These are phyloP conservation scores for Friedmanniomyces simplex DNA, from an alignment of 495 filamentous ascomycete genomes.

Conservation along the genomic window DNA sequence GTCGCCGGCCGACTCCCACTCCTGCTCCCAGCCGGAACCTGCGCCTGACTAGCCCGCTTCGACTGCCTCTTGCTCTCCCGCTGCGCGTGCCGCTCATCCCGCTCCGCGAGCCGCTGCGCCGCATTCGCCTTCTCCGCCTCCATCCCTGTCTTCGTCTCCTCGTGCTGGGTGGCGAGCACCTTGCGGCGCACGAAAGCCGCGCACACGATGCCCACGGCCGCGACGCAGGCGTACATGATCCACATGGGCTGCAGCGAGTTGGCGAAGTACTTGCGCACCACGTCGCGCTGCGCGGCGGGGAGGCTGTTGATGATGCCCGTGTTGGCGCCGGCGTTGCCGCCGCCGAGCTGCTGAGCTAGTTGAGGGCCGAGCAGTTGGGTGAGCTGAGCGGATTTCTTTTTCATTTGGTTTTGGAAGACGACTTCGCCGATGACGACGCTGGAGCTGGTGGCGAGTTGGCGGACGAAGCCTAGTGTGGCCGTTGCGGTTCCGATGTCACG, in stretches of 20 bases:
- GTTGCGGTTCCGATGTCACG: constrained; percentile 69
- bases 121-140: constrained; percentile 29
- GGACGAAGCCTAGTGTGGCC: constrained; percentile 61
- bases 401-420: constrained; percentile 59
- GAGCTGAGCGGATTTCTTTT: constrained; percentile 20
- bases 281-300: constrained; percentile 24
- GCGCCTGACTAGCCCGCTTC: constrained; percentile 1
- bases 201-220: constrained; percentile 30
- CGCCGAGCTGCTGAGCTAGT: constrained; percentile 31
- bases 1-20: not conserved
- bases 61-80: constrained; percentile 10
- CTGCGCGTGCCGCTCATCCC: constrained; percentile 17
- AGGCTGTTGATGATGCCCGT: constrained; percentile 33
- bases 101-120: constrained; percentile 20
- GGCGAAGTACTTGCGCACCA: constrained; percentile 33
- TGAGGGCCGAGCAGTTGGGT: constrained; percentile 22
- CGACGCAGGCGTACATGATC: constrained; percentile 37
- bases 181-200: constrained; percentile 33
- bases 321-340: constrained; percentile 37
- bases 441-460: constrained; percentile 59
- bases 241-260: constrained; percentile 37
- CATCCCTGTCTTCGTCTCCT: constrained; percentile 34
- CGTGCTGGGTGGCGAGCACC: constrained; percentile 25
- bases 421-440: constrained; percentile 72
- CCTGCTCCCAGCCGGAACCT: not conserved